Evolutionary conservation across 1,284 basidiomycete genomes (phyloP), one percentile per base, ranked within the genome.

Genomic region (Leccinum solheimii): DNA sequence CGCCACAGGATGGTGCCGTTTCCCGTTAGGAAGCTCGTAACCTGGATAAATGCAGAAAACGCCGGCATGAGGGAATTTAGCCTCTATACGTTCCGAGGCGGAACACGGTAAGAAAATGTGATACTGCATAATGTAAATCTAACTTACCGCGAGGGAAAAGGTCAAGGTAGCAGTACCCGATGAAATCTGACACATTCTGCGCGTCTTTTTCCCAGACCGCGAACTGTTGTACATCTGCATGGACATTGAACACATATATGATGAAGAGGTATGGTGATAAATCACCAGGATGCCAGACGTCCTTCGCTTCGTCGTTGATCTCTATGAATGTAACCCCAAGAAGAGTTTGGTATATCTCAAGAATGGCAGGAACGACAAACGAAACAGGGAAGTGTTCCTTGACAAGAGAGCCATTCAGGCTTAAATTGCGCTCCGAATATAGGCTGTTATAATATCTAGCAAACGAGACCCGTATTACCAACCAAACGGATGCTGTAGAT

Each of bases 311-410:
- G 23, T 76, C 79, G 62, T 86, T 83, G 55, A 88, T 79, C 68
- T 85, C 83, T 49, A 87, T 79, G 67, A 94, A 92, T 62, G 80
- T 80, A 40, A 95, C 90, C 13, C 88, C 82, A 14, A 95, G 82
- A 16, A 95, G 76, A 61, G 85, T 85, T 73, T 93, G 90, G 73
- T 95, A 95, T 69, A 94, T 91, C 27, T 85, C 78, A 50, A 95
- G 80, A 67, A 95, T 92, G 0, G 88, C 81, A 3, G 90, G 88
- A 5, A 94, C 89, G 49, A 95, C 90, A 23, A 86, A 82, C 2
- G 86, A 80, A 1, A 94, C 92, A 1, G 91, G 91, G 82, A 95
- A 93, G 74, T 93, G 92, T 70, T 94, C 89, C 75, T 94, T 93
- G 63, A 94, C 85, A 16, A 88, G 78, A 60, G 83, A 83, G 66